Evolutionary conservation across 2,329 filamentous ascomycete genomes (phyloP), one percentile per base, ranked within the genome.

Genomic region (Ilyonectria sp.): DNA sequence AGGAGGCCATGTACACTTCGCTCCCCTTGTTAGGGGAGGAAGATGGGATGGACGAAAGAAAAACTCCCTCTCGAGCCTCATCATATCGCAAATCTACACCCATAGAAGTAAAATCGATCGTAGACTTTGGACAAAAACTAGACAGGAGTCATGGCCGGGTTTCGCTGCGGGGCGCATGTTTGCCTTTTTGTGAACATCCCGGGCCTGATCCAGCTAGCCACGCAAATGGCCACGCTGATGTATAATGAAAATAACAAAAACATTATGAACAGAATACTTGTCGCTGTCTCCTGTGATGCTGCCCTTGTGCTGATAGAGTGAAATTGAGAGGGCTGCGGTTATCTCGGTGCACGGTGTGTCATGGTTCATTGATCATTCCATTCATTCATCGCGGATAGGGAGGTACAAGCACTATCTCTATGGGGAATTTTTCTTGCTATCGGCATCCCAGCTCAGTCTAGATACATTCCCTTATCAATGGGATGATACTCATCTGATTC

Each of bases 101-200:
- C 43, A 67, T 67, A 69, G 64, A 69, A 69, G 64, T 67, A 63
- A 66, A 63, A 67, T 63, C 60, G 54, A 69, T 67, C 67, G 67
- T 69, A 69, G 67, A 69, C 64, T 62, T 67, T 63, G 60, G 57
- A 67, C 59, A 66, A 66, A 59, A 54, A 44, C 37, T 74, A 75
- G 71, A 75, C 69, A 53, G 47, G 65, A 72, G 63, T 40, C 66
- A 53, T 19, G 62, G 50, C 66, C 60, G 67, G 63, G 66, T 56
- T 50, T 56, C 35, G 33, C 47, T 65, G 63, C 26, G 58, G 52
- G 29, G 43, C 47, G 50, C 49, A 50, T 61, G 50, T 23, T 29
- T 43, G 40, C 46, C 50, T 35, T 44, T 49, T 59, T 44, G 65
- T 60, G 60, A 61, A 55, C 54, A 46, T 37, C 49, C 58, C 53